phyloP scores from a whole-genome alignment of 495 filamentous ascomycete species.

The Friedmanniomyces endolithicus region DNA sequence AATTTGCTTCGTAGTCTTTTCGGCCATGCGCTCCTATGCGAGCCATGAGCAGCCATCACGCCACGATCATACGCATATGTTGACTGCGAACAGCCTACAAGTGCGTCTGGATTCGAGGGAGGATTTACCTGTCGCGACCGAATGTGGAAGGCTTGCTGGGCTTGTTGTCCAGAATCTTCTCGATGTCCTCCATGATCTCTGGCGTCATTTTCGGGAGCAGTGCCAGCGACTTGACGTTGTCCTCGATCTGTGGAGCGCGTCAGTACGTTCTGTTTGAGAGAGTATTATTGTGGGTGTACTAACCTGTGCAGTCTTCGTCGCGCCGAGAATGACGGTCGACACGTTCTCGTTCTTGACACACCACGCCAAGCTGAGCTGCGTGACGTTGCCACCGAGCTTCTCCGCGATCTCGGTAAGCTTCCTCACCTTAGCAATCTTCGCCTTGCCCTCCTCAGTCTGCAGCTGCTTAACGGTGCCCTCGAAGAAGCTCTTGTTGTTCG shows the following conservation, averaged over 20 bases:
- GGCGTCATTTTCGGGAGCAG: slow-evolving; percentile 31
- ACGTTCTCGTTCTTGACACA: slow-evolving; percentile 33
- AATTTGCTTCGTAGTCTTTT: neutral
- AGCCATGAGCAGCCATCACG: neutral
- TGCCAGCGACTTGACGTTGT: slow-evolving; percentile 31
- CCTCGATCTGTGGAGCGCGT: slow-evolving; percentile 25
- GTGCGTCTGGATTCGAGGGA: neutral
- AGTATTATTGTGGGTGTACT: neutral
- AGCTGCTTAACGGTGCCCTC: slow-evolving; percentile 25
- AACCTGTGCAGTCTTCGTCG: slow-evolving; percentile 9
- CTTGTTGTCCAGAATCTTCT: slow-evolving; percentile 32
- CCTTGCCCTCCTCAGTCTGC: slow-evolving; percentile 28
- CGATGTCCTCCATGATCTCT: slow-evolving; percentile 35
- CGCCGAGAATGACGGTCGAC: slow-evolving; percentile 33
- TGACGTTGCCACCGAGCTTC: slow-evolving; percentile 27
- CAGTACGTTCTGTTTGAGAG: neutral
- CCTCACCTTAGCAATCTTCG: slow-evolving; percentile 34
- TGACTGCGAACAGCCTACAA: neutral
- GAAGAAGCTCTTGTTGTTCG: slow-evolving; percentile 29
- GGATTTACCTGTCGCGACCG: slow-evolving; percentile 25
- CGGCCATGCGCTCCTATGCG: slow-evolving; percentile 2
- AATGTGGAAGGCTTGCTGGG: slow-evolving; percentile 18
- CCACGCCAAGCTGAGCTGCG: slow-evolving; percentile 31
- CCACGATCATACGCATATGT: neutral
- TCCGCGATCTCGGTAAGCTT: slow-evolving; percentile 32